phyloP scores from a whole-genome alignment of 495 filamentous ascomycete species.

The Rhizodiscina lignyota region DNA sequence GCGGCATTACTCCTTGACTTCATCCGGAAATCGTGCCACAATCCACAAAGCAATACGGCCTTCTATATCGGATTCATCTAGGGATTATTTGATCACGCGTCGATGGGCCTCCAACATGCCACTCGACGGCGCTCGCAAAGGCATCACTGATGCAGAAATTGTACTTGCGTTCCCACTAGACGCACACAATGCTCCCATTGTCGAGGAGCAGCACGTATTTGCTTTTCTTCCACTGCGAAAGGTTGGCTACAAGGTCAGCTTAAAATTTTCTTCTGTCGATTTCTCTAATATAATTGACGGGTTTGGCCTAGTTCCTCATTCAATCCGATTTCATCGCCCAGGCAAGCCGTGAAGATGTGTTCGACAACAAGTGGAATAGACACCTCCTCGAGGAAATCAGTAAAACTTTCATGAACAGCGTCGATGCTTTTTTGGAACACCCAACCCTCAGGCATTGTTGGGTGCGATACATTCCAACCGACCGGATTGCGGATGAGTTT shows the following conservation, averaged over 20 bases:
- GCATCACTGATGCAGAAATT: background rate
- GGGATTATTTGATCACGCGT: background rate
- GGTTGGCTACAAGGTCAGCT: slow-evolving; percentile 3
- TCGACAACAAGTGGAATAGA: background rate
- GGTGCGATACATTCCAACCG: slow-evolving; percentile 3
- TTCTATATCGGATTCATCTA: background rate
- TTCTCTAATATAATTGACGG: slow-evolving; percentile 1
- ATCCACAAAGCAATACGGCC: background rate
- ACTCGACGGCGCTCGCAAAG: background rate
- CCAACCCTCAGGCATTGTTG: slow-evolving; percentile 1
- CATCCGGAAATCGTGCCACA: background rate
- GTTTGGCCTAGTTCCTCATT: slow-evolving; percentile 1
- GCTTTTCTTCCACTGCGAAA: slow-evolving; percentile 4
- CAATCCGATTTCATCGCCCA: slow-evolving; percentile 1
- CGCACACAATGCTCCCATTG: background rate
- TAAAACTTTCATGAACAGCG: background rate
- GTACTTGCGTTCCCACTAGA: slow-evolving; percentile 5
- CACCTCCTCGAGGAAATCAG: background rate
- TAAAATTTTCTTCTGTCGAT: background rate
- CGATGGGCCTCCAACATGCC: slow-evolving; percentile 1
- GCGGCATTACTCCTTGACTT: background rate
- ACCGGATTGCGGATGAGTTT: slow-evolving; percentile 2
- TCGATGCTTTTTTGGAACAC: background rate
- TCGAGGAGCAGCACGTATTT: slow-evolving; percentile 3
- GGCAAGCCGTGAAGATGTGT: slow-evolving; percentile 1